Base-by-base conservation (phyloP, 352 stramenopile species). In the Pythium coloratum region DNA sequence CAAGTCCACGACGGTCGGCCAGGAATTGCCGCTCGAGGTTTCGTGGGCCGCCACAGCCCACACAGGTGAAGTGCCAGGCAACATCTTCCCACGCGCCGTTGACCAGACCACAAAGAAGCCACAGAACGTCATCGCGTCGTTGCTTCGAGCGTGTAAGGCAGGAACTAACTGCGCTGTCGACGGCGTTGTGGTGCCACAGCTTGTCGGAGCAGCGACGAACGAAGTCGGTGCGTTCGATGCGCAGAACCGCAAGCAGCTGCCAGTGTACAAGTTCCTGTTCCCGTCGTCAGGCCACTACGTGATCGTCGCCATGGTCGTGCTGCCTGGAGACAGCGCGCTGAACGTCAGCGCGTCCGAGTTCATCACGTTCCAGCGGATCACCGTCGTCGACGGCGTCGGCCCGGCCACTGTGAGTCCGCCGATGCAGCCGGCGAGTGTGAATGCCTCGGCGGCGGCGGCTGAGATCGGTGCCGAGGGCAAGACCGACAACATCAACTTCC, bases 31-130 rank as follows among this genome's bases (percentile, higher is more conserved):
- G 7, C 50, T 91, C 34, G 77, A 67, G 0, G 77, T 91, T 59
- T 78, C 78, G 20, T 91, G 82, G 82, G 59, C 66, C 30, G 77
- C 80, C 10, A 78, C 73, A 4, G 67, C 71, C 6, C 66, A 69
- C 57, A 36, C n/a, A 0, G 73, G 59, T 2, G 16, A 86, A 16
- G 28, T 73, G 2, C 28, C 53, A 32, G 75, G 62, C 61, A 75
- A 70, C 64, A 84, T 85, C 28, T 93, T 93, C 65, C 81, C 82
- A 0, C 84, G 84, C 50, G 75, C 81, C 3, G 77, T 91, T 38
- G 81, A 93, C 65, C 16, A 66, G 16, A 61, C 42, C 32, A 87
- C 77, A 5, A 64, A 71, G 26, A 68, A 86, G 8, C 80, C 85
- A 0, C 70, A 75, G 10, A 59, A 73, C 2, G 83, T 90, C 20